These are phyloP conservation scores for Colletotrichum aenigma DNA, from an alignment of 2,329 filamentous ascomycete species.

Conservation along the genomic window DNA sequence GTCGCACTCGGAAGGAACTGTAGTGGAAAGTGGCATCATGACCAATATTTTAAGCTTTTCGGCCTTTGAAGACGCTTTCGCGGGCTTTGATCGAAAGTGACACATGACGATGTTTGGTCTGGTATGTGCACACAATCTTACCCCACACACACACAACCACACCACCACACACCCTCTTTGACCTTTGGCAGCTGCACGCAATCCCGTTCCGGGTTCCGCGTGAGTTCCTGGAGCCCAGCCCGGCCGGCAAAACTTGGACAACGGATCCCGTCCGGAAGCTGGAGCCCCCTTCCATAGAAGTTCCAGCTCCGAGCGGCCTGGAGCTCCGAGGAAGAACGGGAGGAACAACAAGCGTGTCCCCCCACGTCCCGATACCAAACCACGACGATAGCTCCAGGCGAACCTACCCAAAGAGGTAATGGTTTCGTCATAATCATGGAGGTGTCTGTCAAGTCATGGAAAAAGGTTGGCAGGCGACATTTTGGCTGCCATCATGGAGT, in stretches of 20 bases:
- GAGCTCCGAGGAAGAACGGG: background rate
- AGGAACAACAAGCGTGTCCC: background rate
- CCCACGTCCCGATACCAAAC: background rate
- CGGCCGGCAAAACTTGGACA: constrained; percentile 7
- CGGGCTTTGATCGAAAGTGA: constrained; percentile 18
- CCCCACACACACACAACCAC: background rate
- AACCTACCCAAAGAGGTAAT: background rate
- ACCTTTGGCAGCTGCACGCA: constrained; percentile 20
- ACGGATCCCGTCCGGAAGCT: constrained; percentile 7
- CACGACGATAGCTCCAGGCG: background rate
- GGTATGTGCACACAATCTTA: background rate
- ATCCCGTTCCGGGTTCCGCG: constrained; percentile 12
- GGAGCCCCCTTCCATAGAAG: background rate
- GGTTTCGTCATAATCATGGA: background rate
- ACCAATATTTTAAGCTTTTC: constrained; percentile 15
- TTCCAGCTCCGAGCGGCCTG: background rate
- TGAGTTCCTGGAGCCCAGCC: background rate
- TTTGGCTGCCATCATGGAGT: background rate
- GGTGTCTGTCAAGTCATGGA: background rate
- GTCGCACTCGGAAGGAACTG: background rate
- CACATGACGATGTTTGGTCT: constrained; percentile 18
- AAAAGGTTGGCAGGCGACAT: background rate
- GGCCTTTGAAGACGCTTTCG: constrained; percentile 16
- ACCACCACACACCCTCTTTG: background rate
- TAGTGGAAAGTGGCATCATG: background rate